Evolutionary conservation across 2,329 filamentous ascomycete species (phyloP).

Genomic region (Clonostachys byssicola): DNA sequence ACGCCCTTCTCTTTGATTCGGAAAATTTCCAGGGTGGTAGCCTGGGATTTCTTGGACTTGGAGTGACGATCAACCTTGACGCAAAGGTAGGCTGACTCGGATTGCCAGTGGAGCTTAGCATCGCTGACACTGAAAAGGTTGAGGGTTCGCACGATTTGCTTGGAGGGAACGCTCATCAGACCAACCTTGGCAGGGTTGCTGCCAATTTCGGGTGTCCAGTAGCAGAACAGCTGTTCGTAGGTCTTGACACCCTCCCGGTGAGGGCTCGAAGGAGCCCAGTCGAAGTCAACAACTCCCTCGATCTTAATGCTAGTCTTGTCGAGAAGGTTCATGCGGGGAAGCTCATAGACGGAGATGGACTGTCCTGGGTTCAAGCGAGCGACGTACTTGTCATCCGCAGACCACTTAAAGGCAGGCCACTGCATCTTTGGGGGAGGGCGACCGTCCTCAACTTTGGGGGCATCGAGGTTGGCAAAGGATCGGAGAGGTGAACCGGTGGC

Average conservation of each 20-base stretch:
- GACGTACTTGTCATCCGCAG: slow-evolving; percentile 93
- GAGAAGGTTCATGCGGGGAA: slow-evolving; percentile 83
- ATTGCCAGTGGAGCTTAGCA: slow-evolving; percentile 98
- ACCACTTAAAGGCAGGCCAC: slow-evolving; percentile 99
- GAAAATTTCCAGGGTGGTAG: slow-evolving; percentile 98
- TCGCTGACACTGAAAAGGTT: slow-evolving; percentile 98
- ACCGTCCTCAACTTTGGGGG: slow-evolving; percentile 52
- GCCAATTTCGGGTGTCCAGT: slow-evolving; percentile 97
- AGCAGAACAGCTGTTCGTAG: slow-evolving; percentile 95
- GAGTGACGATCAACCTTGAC: slow-evolving; percentile 99
- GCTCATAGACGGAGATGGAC: slow-evolving; percentile 87
- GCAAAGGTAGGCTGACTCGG: slow-evolving; percentile 86
- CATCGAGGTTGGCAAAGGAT: slow-evolving; percentile 88
- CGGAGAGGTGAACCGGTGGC: slow-evolving; percentile 84
- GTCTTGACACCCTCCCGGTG: slow-evolving; percentile 81
- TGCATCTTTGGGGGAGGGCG: slow-evolving; percentile 82
- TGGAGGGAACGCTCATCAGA: slow-evolving; percentile 92
- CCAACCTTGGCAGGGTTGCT: slow-evolving; percentile 97
- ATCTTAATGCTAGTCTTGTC: slow-evolving; percentile 94
- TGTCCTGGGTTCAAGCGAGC: slow-evolving; percentile 84
- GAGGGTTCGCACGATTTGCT: slow-evolving; percentile 87
- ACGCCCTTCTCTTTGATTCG: slow-evolving; percentile 96
- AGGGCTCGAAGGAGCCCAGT: slow-evolving; percentile 86
- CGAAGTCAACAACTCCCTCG: slow-evolving; percentile 94
- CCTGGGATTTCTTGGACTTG: slow-evolving; percentile 97